Conservation (phyloP, 345 rosid genomes). For the Bretschneidera sinensis region DNA sequence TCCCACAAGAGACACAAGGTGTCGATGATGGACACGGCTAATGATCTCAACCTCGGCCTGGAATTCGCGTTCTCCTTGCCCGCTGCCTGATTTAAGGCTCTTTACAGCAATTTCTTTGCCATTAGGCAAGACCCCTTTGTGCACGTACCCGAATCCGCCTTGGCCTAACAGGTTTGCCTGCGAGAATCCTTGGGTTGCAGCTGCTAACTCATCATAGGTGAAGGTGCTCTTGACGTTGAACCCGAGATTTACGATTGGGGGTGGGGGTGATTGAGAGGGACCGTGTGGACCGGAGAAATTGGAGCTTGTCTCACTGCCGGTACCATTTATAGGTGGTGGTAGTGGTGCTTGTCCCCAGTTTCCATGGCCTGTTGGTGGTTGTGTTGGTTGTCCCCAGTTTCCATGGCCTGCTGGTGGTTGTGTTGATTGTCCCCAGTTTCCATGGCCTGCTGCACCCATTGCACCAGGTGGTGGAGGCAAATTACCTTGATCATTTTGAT, state of each 20-base stretch:
- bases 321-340: conserved; percentile 12
- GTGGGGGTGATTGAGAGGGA: conserved; percentile 45
- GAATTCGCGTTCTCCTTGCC: conserved; percentile 78
- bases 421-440: conserved; percentile 29
- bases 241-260: conserved; percentile 44
- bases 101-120: conserved; percentile 88
- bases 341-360: too few species aligned
- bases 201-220: conserved; percentile 62
- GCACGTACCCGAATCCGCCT: conserved; percentile 88
- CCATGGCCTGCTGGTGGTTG: too few species aligned
- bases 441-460: too few species aligned
- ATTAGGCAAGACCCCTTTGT: conserved; percentile 65
- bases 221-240: conserved; percentile 56
- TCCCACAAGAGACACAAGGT: conserved; percentile 89
- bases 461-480: conserved; percentile 39
- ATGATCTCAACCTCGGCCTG: conserved; percentile 90
- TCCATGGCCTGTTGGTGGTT: too few species aligned
- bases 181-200: conserved; percentile 70
- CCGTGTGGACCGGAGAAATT: conserved; percentile 39
- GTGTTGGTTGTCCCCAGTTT: too few species aligned
- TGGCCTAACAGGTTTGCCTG: conserved; percentile 60
- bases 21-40: conserved; percentile 91
- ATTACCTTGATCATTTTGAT: conserved; percentile 16
- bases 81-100: conserved; percentile 70
- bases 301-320: conserved; percentile 45